phyloP scores from a whole-genome alignment of 129 eudicot genomes.

The Tagetes patula region DNA sequence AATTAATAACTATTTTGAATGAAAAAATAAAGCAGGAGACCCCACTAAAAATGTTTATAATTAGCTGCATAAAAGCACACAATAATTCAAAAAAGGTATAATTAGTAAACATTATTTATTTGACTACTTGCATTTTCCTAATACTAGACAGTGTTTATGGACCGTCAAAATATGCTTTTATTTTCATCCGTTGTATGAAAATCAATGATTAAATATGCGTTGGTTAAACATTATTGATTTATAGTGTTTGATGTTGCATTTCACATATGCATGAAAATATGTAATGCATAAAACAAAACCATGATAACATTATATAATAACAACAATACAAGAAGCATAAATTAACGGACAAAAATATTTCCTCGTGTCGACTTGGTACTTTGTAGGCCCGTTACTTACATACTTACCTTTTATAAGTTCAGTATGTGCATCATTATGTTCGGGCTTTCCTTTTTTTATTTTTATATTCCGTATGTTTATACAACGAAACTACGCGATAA shows the following conservation, averaged over 20 bases:
- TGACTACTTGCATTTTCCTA: neutral
- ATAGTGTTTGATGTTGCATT: neutral
- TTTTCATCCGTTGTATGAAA: neutral
- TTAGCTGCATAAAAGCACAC: neutral
- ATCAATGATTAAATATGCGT: neutral
- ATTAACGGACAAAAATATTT: neutral
- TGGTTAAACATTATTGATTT: neutral
- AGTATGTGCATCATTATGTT: neutral
- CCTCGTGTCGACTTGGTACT: neutral
- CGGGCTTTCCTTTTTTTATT: neutral
- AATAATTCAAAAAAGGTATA: neutral
- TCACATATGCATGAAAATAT: neutral
- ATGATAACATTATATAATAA: neutral
- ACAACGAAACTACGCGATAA: neutral
- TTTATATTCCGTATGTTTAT: neutral
- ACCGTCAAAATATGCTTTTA: conserved; percentile 15
- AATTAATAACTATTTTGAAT: too few species aligned
- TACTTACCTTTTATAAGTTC: neutral
- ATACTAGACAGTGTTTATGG: conserved; percentile 12
- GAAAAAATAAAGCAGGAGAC: too few species aligned
- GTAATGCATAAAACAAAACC: neutral
- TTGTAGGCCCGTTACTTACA: neutral
- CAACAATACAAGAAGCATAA: neutral
- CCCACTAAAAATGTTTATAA: neutral
- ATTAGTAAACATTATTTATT: neutral